Evolutionary conservation across 441 rosid species (phyloP), one percentile per base, ranked within the genome.

Genomic region (Manihot esculenta): DNA sequence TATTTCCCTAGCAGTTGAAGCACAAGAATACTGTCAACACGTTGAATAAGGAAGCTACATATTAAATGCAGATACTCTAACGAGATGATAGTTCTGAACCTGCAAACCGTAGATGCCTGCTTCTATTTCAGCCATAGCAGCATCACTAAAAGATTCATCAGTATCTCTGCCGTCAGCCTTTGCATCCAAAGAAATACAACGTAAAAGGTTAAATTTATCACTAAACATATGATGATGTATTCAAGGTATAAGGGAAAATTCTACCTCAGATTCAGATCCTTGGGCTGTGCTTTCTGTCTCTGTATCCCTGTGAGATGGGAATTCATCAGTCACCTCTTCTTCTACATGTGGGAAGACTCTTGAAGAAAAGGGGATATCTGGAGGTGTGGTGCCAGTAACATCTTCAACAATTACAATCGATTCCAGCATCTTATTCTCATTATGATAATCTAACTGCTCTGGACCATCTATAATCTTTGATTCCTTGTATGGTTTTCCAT

Each of bases 51-150:
- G 21, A 60, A 62, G 60, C 5, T 62, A 30, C 27, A 30, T 23
- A 15, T 21, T 41, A 42, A 64, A 8, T 18, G 9, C 47, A 51
- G 1, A 47, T 23, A 24, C 62, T 57, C 7, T n/a, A 54, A 38
- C 10, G 47, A 63, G 66, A 64, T 66, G 70, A 75, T 66, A 38
- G 68, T 21, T 65, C 24, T 27, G 15, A 62, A 88, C 95, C 92
- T 89, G 98, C 81, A 93, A 85, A 51, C 94, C 89, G 24, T 89
- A 90, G 62, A 88, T 78, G 76, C 85, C 89, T 30, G 93, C 93
- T 85, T 89, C 94, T 42, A 87, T 85, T 81, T 89, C 97, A 75
- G 83, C 90, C 81, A 83, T 86, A 1, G 84, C 74, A 21, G 91
- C 87, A 62, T 89, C 92, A 63, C 79, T 77, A 38, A 85, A 79